These are phyloP conservation scores for Rhizopogon roseolus DNA, from an alignment of 768 basidiomycete species.

Conservation along the genomic window DNA sequence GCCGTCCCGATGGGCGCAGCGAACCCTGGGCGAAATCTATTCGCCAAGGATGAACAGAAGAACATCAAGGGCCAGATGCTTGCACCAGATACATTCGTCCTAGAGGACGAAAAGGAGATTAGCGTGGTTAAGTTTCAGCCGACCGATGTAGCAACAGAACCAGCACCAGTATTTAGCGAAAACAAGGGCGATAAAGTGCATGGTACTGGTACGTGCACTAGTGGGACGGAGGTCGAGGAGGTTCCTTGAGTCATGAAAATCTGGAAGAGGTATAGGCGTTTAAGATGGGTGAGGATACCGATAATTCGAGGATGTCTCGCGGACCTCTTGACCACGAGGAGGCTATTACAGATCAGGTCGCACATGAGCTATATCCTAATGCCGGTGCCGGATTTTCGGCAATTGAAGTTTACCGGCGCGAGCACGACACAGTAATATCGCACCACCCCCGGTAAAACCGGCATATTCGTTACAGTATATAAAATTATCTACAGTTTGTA, in stretches of 20 bases:
- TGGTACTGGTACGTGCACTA: no score
- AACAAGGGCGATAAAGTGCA: no score
- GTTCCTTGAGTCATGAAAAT: no score
- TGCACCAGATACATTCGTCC: constrained; percentile 8
- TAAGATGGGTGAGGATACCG: no score
- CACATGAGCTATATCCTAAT: constrained; percentile 30
- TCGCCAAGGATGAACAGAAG: constrained; percentile 45
- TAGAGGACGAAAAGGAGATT: constrained; percentile 26
- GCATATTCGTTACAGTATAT: no score
- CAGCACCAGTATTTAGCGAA: no score
- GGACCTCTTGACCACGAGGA: constrained; percentile 48
- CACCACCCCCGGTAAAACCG: no score
- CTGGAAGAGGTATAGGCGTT: constrained; percentile 7
- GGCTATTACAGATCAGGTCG: constrained; percentile 46
- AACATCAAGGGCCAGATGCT: constrained; percentile 43
- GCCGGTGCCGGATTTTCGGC: no score
- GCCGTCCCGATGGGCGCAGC: constrained; percentile 39
- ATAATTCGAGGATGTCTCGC: constrained; percentile 18
- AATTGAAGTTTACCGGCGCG: no score
- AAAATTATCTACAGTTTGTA: no score
- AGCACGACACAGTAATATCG: no score
- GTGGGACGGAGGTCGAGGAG: no score
- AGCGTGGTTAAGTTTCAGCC: constrained; percentile 22
- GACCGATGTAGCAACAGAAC: background rate
- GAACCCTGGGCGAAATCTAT: constrained; percentile 70